phyloP scores from a whole-genome alignment of 495 filamentous ascomycete species.

The Pyrenula massariospora region DNA sequence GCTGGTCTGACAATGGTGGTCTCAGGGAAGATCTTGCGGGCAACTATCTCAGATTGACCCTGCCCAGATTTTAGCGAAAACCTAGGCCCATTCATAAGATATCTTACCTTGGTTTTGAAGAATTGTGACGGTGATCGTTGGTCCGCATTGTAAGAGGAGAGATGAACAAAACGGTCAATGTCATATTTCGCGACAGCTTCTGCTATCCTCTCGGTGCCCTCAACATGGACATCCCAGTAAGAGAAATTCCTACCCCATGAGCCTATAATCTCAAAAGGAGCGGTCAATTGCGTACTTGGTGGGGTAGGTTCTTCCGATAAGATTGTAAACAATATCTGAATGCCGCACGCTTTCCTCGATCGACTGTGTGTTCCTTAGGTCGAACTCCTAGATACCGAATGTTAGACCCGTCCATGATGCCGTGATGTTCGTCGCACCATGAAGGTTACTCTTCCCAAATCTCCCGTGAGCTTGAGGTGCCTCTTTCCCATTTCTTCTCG shows the following conservation, averaged over 20 bases:
- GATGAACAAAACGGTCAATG: constrained; percentile 90
- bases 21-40: constrained; percentile 86
- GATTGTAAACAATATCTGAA: constrained; percentile 94
- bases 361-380: constrained; percentile 87
- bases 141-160: constrained; percentile 89
- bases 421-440: constrained; percentile 39
- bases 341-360: constrained; percentile 95
- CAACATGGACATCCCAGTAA: constrained; percentile 84
- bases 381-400: constrained; percentile 58
- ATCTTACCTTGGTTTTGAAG: constrained; percentile 72
- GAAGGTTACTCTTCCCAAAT: constrained; percentile 81
- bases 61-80: constrained; percentile 21
- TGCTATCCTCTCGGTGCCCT: constrained; percentile 87
- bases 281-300: constrained; percentile 60
- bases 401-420: not conserved
- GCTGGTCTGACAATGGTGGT: constrained; percentile 94
- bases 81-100: not conserved
- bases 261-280: constrained; percentile 1
- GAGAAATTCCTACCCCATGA: constrained; percentile 69
- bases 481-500: constrained; percentile 97
- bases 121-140: constrained; percentile 71
- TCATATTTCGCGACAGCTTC: constrained; percentile 98
- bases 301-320: constrained; percentile 84
- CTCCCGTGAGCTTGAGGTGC: constrained; percentile 88
- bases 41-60: constrained; percentile 73